Conservation (phyloP, 108 stramenopile species). For the Skeletonema menzelii region DNA sequence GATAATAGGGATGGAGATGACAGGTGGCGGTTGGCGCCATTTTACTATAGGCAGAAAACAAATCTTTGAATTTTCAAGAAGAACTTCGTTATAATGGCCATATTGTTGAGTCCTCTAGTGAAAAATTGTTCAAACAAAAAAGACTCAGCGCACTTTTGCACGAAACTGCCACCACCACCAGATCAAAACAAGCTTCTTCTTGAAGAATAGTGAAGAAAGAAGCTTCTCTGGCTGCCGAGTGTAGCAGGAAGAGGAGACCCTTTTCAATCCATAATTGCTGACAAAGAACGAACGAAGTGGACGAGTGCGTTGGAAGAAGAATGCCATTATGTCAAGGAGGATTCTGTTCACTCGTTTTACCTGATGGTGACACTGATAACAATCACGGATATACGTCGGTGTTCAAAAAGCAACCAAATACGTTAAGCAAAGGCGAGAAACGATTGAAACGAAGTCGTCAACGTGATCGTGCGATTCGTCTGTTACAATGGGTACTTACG, state of each 20-base stretch:
- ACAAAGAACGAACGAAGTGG: neutral
- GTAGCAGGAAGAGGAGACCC: neutral
- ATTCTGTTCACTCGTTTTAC: conserved; percentile 29
- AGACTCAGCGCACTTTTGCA: no score
- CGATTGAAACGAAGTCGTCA: conserved; percentile 29
- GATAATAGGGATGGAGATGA: no score
- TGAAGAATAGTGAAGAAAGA: no score
- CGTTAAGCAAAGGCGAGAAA: conserved; percentile 39
- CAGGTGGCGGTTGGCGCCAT: neutral
- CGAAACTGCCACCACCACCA: no score
- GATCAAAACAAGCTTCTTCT: no score
- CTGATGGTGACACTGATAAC: neutral
- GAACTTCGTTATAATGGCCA: neutral
- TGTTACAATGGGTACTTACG: conserved; percentile 40
- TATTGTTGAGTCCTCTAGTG: neutral
- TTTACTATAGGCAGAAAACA: neutral
- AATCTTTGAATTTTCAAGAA: neutral
- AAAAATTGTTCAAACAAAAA: neutral
- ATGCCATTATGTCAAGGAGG: conserved; percentile 26
- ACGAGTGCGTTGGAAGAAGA: neutral
- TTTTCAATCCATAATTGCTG: neutral
- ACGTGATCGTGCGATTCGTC: conserved; percentile 28
- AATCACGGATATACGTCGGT: conserved; percentile 12
- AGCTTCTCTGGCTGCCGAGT: no score
- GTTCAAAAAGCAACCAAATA: neutral